A percentile compares a stretch with the other conserved stretches of the same genome.
phyloP scores from a whole-genome alignment of 2,329 filamentous ascomycete genomes.

The Venturia carpophila region DNA sequence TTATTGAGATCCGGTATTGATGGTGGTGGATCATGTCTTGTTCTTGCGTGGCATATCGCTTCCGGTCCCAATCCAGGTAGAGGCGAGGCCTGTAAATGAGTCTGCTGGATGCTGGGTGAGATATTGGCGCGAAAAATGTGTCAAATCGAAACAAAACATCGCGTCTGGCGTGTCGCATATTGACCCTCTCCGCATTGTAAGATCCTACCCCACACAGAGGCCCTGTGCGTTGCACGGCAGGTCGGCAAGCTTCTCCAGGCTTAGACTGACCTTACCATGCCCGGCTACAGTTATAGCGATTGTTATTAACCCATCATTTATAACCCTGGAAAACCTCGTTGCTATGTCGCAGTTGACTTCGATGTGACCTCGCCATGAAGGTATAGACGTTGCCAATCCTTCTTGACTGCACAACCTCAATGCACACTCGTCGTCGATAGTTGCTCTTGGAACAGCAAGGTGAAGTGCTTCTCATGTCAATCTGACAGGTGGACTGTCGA shows the following conservation, averaged over 20 bases:
- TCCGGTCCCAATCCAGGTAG: not conserved
- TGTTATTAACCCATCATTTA: not conserved
- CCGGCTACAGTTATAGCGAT: not conserved
- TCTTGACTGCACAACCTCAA: no score
- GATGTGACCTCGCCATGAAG: no score
- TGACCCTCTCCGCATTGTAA: not conserved
- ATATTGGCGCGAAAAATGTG: not conserved
- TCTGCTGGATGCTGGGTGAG: not conserved
- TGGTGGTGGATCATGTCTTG: not conserved
- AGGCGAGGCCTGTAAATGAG: not conserved
- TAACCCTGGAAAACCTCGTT: not conserved
- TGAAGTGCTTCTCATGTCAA: no score
- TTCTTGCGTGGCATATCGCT: not conserved
- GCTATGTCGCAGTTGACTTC: no score
- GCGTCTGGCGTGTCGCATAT: not conserved
- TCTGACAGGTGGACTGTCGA: no score
- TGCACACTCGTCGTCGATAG: no score
- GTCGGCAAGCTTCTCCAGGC: conserved; percentile 4
- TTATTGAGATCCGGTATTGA: not conserved
- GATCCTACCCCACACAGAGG: not conserved
- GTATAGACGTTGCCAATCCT: no score
- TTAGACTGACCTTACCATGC: not conserved
- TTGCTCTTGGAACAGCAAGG: no score
- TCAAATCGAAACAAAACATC: not conserved
- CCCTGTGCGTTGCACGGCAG: not conserved